Percentiles rank a stretch among this genome's conserved stretches.
phyloP scores from a whole-genome alignment of 768 basidiomycete genomes.

The Boletus tylopilopsis region DNA sequence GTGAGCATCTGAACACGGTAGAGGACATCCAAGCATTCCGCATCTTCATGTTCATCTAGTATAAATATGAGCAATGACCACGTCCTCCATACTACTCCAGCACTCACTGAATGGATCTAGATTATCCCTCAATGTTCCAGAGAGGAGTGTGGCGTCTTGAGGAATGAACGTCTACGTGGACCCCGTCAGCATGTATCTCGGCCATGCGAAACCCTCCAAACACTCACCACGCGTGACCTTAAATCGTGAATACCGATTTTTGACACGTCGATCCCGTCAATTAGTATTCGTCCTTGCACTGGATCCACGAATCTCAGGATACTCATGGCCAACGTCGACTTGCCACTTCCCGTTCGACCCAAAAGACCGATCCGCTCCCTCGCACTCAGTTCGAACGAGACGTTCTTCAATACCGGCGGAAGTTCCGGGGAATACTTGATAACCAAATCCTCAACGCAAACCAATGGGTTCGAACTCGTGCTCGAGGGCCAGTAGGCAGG shows the following conservation, averaged over 20 bases:
- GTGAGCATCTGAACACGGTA: slow-evolving; percentile 75
- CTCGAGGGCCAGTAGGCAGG: slow-evolving; percentile 94
- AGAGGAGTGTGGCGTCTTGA: slow-evolving; percentile 74
- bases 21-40: slow-evolving; percentile 77
- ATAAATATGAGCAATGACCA: not conserved
- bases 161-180: slow-evolving; percentile 70
- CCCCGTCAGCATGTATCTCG: not conserved
- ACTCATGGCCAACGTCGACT: slow-evolving; percentile 84
- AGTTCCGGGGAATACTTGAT: slow-evolving; percentile 84
- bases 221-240: slow-evolving; percentile 63
- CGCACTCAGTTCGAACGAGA: slow-evolving; percentile 70
- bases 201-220: slow-evolving; percentile 1
- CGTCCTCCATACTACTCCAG: not conserved
- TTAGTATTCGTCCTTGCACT: slow-evolving; percentile 63
- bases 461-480: slow-evolving; percentile 50
- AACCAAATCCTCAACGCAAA: slow-evolving; percentile 70
- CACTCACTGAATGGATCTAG: slow-evolving; percentile 63
- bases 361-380: slow-evolving; percentile 76
- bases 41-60: slow-evolving; percentile 70
- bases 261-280: slow-evolving; percentile 88
- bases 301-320: slow-evolving; percentile 85
- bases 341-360: slow-evolving; percentile 80
- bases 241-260: slow-evolving; percentile 82
- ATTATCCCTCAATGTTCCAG: slow-evolving; percentile 73
- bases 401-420: slow-evolving; percentile 70